Base-by-base conservation (phyloP, 208 protist genomes). In the Trypanosoma rangeli region DNA sequence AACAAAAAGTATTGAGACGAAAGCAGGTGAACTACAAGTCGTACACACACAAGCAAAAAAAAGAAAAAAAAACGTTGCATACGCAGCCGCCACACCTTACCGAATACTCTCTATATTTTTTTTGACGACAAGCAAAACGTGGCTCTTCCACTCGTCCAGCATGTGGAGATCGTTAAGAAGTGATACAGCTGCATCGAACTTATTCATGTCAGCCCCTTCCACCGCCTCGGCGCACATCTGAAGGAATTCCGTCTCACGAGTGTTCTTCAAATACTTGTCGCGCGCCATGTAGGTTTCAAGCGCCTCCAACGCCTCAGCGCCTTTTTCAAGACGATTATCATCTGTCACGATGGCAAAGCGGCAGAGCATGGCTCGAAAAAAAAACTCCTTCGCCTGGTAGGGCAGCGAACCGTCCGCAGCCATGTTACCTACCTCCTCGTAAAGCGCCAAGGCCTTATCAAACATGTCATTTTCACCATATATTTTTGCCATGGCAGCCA, bases 371-470 rank as follows among this genome's bases (percentile, higher is more conserved):
- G 88, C 85, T 2, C 85, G 78, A 12, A 97, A 50, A 64, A 88
- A 94, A 77, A 86, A 92, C 42, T 97, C 90, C 80, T 95, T 90
- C 22, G 90, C 93, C 57, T 94, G 84, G 49, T 86, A 87, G 69
- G 91, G 94, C 54, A 96, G 73, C 10, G 89, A 83, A 9, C 90
- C 85, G 42, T 64, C 62, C 0, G 35, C 59, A 46, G 48, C 46
- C 16, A 54, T 68, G 26, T 67, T 62, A 18, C 79, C 82, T n/a
- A 96, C 68, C 37, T 80, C 79, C 74, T 97, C 93, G 76, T 90
- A 97, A 59, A 87, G 83, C 68, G 81, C 79, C 63, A 96, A 74
- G 13, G 89, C 79, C 73, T 94, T 85, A 50, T 89, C 88, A 74
- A 86, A 97, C 35, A 85, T 63, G 64, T 92, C 86, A 29, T 87